Evolutionary conservation across 75 land plant species (phyloP).

Genomic region (Isoetes taiwanensis): DNA sequence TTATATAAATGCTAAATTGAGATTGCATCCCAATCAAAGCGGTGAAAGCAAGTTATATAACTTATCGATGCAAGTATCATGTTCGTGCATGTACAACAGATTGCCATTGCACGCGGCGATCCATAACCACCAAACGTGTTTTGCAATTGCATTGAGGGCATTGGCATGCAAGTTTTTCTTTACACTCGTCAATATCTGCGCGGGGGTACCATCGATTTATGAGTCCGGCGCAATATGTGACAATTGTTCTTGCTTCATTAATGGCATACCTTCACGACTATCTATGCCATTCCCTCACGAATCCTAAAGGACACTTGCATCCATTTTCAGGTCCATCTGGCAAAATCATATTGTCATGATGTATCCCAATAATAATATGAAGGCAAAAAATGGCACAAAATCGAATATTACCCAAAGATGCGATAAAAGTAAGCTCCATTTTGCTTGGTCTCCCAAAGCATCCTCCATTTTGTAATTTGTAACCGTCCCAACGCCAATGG

Average conservation of each 20-base stretch:
- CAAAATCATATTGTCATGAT: not conserved
- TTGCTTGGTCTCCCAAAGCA: conserved; percentile 22
- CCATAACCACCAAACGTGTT: conserved; percentile 91
- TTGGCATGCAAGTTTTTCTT: conserved; percentile 60
- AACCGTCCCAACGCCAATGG: conserved; percentile 65
- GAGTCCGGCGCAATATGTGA: no score
- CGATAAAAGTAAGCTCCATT: not conserved
- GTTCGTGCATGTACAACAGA: conserved; percentile 67
- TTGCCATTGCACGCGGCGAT: conserved; percentile 64
- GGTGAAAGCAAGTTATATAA: not conserved
- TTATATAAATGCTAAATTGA: not conserved
- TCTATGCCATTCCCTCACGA: conserved; percentile 64
- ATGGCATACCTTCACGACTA: conserved; percentile 56
- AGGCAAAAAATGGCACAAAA: not conserved
- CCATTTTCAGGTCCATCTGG: no score
- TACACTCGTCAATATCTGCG: conserved; percentile 82
- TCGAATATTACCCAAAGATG: conserved; percentile 26
- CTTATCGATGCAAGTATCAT: conserved; percentile 87
- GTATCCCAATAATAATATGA: not conserved
- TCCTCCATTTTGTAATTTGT: conserved; percentile 75
- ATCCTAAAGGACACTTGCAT: conserved; percentile 75
- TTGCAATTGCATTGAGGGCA: conserved; percentile 77
- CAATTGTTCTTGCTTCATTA: no score
- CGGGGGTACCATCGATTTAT: not conserved
- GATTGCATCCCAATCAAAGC: not conserved